Percentiles rank a stretch among this genome's conserved stretches.
Evolutionary conservation across 2,329 filamentous ascomycete genomes (phyloP).

Genomic region (Ophiostoma himal-ulmi): DNA sequence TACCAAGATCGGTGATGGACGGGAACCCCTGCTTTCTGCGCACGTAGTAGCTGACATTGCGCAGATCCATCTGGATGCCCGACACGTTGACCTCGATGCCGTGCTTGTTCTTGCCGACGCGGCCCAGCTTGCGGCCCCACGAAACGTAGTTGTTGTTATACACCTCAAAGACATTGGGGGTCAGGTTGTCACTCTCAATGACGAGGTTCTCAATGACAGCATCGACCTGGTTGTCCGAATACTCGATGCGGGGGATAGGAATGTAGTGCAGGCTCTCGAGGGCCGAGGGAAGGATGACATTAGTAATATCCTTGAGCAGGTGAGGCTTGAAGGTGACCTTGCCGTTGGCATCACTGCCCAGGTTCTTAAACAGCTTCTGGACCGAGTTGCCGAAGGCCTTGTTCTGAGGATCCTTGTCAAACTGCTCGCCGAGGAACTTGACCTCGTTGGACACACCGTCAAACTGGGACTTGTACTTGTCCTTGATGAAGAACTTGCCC

Average conservation of each 20-base stretch:
- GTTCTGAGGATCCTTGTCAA: slow-evolving; percentile 83
- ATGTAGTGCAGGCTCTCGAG: slow-evolving; percentile 86
- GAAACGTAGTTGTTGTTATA: slow-evolving; percentile 90
- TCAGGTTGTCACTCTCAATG: slow-evolving; percentile 92
- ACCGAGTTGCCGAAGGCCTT: slow-evolving; percentile 68
- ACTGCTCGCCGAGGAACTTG: slow-evolving; percentile 84
- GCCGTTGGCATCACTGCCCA: slow-evolving; percentile 81
- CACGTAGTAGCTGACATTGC: slow-evolving; percentile 88
- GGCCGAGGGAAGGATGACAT: slow-evolving; percentile 75
- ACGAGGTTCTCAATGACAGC: slow-evolving; percentile 90
- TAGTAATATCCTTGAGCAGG: slow-evolving; percentile 78
- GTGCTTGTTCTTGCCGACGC: slow-evolving; percentile 77
- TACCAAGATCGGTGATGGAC: slow-evolving; percentile 75
- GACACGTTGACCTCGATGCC: slow-evolving; percentile 74
- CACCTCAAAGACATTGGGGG: slow-evolving; percentile 85
- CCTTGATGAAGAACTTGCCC: slow-evolving; percentile 77
- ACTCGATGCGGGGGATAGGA: slow-evolving; percentile 90
- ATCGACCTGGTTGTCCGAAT: slow-evolving; percentile 76
- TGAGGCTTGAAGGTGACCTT: slow-evolving; percentile 90
- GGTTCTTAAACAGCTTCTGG: slow-evolving; percentile 76
- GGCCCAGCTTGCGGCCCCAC: slow-evolving; percentile 88
- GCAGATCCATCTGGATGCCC: slow-evolving; percentile 87
- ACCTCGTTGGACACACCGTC: slow-evolving; percentile 82
- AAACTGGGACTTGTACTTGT: slow-evolving; percentile 81
- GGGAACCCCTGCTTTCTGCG: slow-evolving; percentile 95